phyloP scores from a whole-genome alignment of 2,329 filamentous ascomycete genomes.

The Leptodontidium sp. region DNA sequence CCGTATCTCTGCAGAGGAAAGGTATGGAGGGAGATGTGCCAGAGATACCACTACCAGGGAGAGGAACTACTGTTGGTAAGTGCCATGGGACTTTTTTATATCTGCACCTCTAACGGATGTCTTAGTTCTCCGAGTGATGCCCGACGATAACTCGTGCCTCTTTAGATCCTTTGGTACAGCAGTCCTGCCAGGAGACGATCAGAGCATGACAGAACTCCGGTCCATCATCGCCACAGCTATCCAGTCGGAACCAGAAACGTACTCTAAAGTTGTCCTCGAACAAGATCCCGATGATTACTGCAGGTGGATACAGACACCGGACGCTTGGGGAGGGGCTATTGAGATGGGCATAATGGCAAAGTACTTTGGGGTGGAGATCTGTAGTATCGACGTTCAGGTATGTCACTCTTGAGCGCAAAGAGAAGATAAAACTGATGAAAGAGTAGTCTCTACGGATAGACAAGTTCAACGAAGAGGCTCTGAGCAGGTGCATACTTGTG shows the following conservation, averaged over 20 bases:
- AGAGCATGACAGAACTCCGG: slow-evolving; percentile 76
- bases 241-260: slow-evolving; percentile 74
- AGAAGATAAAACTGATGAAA: slow-evolving; percentile 36
- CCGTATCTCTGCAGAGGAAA: slow-evolving; percentile 42
- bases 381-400: slow-evolving; percentile 79
- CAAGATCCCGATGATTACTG: slow-evolving; percentile 77
- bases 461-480: slow-evolving; percentile 77
- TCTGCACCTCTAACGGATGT: not conserved
- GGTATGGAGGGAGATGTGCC: slow-evolving; percentile 46
- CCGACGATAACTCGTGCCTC: slow-evolving; percentile 94
- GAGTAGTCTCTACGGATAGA: slow-evolving; percentile 68
- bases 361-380: slow-evolving; percentile 86
- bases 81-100: slow-evolving; percentile 47
- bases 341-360: slow-evolving; percentile 86
- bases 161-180: slow-evolving; percentile 89
- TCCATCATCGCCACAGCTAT: slow-evolving; percentile 83
- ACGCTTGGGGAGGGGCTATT: slow-evolving; percentile 91
- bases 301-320: slow-evolving; percentile 77
- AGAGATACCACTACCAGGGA: slow-evolving; percentile 54
- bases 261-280: slow-evolving; percentile 80
- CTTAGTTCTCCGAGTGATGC: slow-evolving; percentile 87
- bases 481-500: slow-evolving; percentile 77
- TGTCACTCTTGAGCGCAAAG: not conserved
- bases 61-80: slow-evolving; percentile 61
- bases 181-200: slow-evolving; percentile 68